Evolutionary conservation across 1,284 basidiomycete genomes (phyloP).

Genomic region (Ustilago hordei): DNA sequence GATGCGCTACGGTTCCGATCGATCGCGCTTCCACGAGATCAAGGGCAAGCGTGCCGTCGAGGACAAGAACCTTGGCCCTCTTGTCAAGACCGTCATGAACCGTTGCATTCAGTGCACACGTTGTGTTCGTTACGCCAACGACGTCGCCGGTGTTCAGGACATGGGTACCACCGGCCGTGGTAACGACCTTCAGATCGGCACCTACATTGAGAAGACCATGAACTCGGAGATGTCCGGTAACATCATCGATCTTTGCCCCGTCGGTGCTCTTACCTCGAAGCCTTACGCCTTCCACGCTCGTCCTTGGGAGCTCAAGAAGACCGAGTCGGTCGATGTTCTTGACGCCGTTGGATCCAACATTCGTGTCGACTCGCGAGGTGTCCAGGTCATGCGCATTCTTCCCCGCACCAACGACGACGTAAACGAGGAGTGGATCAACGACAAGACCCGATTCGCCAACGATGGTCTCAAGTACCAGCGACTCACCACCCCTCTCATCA

Average conservation of each 20-base stretch:
- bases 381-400: conserved; percentile 96
- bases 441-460: conserved; percentile 97
- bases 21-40: conserved; percentile 97
- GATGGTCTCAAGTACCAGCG: conserved; percentile 97
- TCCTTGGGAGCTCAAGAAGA: conserved; percentile 98
- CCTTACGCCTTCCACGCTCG: conserved; percentile 97
- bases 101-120: conserved; percentile 99
- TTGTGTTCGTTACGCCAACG: conserved; percentile 98
- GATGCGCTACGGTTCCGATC: conserved; percentile 98
- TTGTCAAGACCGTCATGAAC: conserved; percentile 99
- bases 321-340: conserved; percentile 95
- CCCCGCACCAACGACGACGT: conserved; percentile 97
- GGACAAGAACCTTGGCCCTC: conserved; percentile 96
- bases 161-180: conserved; percentile 96
- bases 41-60: conserved; percentile 97
- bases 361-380: conserved; percentile 92
- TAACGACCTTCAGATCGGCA: conserved; percentile 98
- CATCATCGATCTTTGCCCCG: conserved; percentile 92
- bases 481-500: conserved; percentile 89
- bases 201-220: conserved; percentile 97
- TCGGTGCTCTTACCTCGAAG: conserved; percentile 97
- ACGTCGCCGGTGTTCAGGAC: conserved; percentile 98
- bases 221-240: conserved; percentile 98
- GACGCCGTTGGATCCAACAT: conserved; percentile 99
- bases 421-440: conserved; percentile 99